These are phyloP conservation scores for Pleurotus djamor DNA, from an alignment of 768 basidiomycete species.

Conservation along the genomic window DNA sequence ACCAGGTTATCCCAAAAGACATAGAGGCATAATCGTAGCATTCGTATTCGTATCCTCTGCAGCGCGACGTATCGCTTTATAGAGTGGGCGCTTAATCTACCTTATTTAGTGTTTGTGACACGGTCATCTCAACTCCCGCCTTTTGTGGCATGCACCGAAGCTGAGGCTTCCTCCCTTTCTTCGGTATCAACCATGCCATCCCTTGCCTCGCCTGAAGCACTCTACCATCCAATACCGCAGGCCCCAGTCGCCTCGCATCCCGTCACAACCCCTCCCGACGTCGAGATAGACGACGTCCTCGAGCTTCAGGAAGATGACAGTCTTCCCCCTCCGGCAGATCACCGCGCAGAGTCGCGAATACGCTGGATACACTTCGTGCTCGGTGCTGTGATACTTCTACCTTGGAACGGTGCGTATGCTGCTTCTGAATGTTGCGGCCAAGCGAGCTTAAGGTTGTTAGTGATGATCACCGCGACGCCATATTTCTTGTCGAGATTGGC, in stretches of 20 bases:
- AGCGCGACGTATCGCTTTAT: no score
- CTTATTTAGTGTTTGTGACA: not conserved
- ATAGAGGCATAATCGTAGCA: not conserved
- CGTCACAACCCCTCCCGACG: slow-evolving; percentile 20
- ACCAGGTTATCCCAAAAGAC: slow-evolving; percentile 54
- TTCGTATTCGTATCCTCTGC: not conserved
- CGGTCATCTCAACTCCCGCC: not conserved
- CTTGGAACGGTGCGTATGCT: slow-evolving; percentile 79
- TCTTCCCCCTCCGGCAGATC: slow-evolving; percentile 30
- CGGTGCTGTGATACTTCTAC: slow-evolving; percentile 77
- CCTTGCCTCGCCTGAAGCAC: slow-evolving; percentile 28
- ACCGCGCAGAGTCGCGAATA: slow-evolving; percentile 39
- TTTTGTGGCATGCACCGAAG: not conserved
- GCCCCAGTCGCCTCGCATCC: slow-evolving; percentile 26
- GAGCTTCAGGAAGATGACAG: slow-evolving; percentile 14
- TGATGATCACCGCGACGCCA: slow-evolving; percentile 82
- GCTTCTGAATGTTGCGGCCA: not conserved
- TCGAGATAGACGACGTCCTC: slow-evolving; percentile 26
- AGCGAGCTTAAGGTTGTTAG: slow-evolving; percentile 32
- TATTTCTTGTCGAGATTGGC: slow-evolving; percentile 74
- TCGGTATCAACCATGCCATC: slow-evolving; percentile 9
- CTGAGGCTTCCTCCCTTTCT: not conserved
- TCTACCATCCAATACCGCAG: slow-evolving; percentile 45
- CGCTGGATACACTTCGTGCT: slow-evolving; percentile 70
- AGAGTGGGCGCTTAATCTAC: not conserved